These are phyloP conservation scores for Candida chilensis DNA, from an alignment of 805 yeast species.

Conservation along the genomic window DNA sequence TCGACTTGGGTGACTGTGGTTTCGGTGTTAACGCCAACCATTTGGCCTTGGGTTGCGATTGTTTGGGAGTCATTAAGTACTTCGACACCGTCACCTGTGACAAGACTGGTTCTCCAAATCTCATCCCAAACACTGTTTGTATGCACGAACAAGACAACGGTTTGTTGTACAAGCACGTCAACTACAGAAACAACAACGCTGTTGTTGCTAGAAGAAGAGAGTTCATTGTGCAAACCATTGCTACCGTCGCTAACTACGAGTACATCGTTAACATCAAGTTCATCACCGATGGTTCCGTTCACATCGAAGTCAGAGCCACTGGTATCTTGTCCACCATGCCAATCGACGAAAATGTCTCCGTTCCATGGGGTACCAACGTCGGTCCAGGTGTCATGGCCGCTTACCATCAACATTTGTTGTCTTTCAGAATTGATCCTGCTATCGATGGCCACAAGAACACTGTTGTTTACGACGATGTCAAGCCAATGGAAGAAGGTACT, in stretches of 20 bases:
- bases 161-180: constrained; percentile 68
- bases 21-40: constrained; percentile 68
- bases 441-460: constrained; percentile 75
- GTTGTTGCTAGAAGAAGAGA: constrained; percentile 73
- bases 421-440: constrained; percentile 77
- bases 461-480: constrained; percentile 62
- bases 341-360: constrained; percentile 56
- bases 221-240: constrained; percentile 70
- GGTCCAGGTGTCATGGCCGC: constrained; percentile 81
- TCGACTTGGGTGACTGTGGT: constrained; percentile 81
- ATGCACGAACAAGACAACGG: constrained; percentile 79
- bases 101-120: constrained; percentile 50
- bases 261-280: constrained; percentile 65
- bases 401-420: constrained; percentile 74
- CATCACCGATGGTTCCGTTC: constrained; percentile 71
- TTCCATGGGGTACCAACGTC: constrained; percentile 68
- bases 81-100: constrained; percentile 51
- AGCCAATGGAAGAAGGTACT: constrained; percentile 46
- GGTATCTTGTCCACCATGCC: constrained; percentile 85
- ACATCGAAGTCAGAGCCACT: constrained; percentile 75
- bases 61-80: constrained; percentile 73
- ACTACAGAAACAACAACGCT: constrained; percentile 65
- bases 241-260: constrained; percentile 81
- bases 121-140: constrained; percentile 65
- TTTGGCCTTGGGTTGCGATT: constrained; percentile 69